Evolutionary conservation across 257 asterid genomes (phyloP), one percentile per base, ranked within the genome.

Genomic region (Cordia subcordata): DNA sequence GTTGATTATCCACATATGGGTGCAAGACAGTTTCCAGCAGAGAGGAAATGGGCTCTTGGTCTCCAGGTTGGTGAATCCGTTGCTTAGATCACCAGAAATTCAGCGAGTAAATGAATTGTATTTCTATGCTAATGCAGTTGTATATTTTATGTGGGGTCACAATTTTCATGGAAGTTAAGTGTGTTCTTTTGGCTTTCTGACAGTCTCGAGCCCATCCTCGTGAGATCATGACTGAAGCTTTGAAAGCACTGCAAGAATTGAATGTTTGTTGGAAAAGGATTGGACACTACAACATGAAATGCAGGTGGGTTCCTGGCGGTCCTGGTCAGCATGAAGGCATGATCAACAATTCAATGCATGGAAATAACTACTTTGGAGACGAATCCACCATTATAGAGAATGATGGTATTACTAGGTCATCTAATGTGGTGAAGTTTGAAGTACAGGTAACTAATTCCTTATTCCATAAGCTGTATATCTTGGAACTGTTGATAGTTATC

Each of bases 191-290:
- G 66, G 39, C 65, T 50, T 67, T 57, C 20, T 64, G 8, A 40
- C 63, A 90, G 98, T 90, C 96, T 56, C 88, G 86, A 51, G 96
- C 98, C 42, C 91, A 79, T 71, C 98, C 98, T 56, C 94, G 90
- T 58, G 96, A 91, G 85, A 84, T 91, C 65, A 87, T 91, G 98
- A 72, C 85, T 0, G 98, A 91, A 81, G 95, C 88, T 67, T 89
- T 91, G 49, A 87, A 82, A 77, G 98, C 94, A 42, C 79, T 91
- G 61, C 86, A 83, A 79, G 92, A 85, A 56, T 62, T 88, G 61
- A 77, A 81, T 32, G 95, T 91, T 46, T 64, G 64, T 75, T 91
- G 98, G 98, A 85, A 91, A 82, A 85, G 77, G 80, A 82, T 85
- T 15, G 98, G 95, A 45, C 94, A 75, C 46, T 91, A 91, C 77